Percentiles rank a stretch among this genome's conserved stretches.
These are phyloP conservation scores for Tardiomyces depauwii DNA, from an alignment of 1,139 yeast genomes.

Conservation along the genomic window DNA sequence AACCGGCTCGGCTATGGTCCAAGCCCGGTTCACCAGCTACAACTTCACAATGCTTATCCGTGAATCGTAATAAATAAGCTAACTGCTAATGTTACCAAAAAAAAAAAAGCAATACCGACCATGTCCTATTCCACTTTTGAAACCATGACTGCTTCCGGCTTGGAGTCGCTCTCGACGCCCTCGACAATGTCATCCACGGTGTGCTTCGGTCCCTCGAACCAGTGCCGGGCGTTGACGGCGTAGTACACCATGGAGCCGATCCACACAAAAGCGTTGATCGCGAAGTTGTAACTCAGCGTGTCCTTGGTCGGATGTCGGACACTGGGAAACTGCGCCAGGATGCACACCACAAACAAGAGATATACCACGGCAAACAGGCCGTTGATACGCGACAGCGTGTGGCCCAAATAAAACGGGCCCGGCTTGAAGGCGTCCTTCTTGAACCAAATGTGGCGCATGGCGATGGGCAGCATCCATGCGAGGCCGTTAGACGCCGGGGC, in stretches of 20 bases:
- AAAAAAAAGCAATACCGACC: too few relatives aligned
- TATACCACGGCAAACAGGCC: conserved; percentile 6
- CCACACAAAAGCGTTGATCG: conserved; percentile 41
- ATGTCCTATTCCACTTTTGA: too few relatives aligned
- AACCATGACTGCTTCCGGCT: too few relatives aligned
- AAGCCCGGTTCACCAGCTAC: too few relatives aligned
- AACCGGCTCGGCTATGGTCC: too few relatives aligned
- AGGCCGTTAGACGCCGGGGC: conserved; percentile 46
- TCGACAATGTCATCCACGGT: conserved; percentile 20
- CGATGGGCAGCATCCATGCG: conserved; percentile 46
- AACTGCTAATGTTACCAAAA: too few relatives aligned
- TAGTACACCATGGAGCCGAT: conserved; percentile 36
- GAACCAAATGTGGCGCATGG: conserved; percentile 26
- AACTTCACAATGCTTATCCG: too few relatives aligned
- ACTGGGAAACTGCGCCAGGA: conserved; percentile 14
- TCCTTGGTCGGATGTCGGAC: conserved; percentile 8
- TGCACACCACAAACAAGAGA: conserved; percentile 9
- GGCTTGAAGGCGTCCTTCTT: conserved; percentile 43
- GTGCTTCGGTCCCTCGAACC: conserved; percentile 40
- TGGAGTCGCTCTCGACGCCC: neutral
- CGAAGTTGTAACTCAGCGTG: conserved; percentile 51
- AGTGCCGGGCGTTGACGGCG: conserved; percentile 34
- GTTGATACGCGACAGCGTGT: conserved; percentile 15
- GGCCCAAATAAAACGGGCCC: conserved; percentile 52
- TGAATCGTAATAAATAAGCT: too few relatives aligned